These are phyloP conservation scores for Geranium brycei DNA, from an alignment of 345 rosid species.

Conservation along the genomic window DNA sequence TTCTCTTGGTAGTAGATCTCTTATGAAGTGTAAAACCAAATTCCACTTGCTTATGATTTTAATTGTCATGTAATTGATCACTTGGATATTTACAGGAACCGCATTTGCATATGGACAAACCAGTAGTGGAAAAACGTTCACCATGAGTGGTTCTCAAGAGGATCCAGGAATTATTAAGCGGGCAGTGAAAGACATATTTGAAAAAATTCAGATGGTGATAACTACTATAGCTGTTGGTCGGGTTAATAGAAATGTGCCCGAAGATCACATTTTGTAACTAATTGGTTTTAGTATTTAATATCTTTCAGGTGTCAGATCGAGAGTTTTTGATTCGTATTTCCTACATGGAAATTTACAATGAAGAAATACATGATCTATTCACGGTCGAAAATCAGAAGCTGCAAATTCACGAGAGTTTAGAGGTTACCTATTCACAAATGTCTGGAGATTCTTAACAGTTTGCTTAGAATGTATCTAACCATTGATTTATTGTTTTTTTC, in stretches of 20 bases:
- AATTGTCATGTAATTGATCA: not conserved
- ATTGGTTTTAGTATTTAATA: constrained; percentile 10
- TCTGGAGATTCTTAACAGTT: constrained; percentile 6
- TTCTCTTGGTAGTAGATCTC: not conserved
- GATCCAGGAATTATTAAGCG: constrained; percentile 73
- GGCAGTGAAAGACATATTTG: constrained; percentile 62
- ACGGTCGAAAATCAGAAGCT: constrained; percentile 68
- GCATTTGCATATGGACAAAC: constrained; percentile 98
- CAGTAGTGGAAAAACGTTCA: constrained; percentile 94
- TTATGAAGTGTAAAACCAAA: not conserved
- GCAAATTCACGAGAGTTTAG: constrained; percentile 85
- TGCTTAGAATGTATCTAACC: constrained; percentile 4
- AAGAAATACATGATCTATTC: constrained; percentile 84
- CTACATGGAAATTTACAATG: constrained; percentile 90
- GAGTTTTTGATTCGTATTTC: constrained; percentile 90
- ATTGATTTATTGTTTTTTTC: constrained; percentile 10
- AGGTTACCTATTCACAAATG: constrained; percentile 33
- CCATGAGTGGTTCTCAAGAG: constrained; percentile 75
- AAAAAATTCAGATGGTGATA: constrained; percentile 36
- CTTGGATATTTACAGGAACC: constrained; percentile 34
- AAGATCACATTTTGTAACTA: not conserved
- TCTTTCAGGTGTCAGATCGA: constrained; percentile 47
- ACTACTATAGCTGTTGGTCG: not conserved
- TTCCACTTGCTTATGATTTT: no score
- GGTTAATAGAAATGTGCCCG: not conserved